phyloP scores from a whole-genome alignment of 2,329 filamentous ascomycete species.

The Clonostachys chloroleuca region DNA sequence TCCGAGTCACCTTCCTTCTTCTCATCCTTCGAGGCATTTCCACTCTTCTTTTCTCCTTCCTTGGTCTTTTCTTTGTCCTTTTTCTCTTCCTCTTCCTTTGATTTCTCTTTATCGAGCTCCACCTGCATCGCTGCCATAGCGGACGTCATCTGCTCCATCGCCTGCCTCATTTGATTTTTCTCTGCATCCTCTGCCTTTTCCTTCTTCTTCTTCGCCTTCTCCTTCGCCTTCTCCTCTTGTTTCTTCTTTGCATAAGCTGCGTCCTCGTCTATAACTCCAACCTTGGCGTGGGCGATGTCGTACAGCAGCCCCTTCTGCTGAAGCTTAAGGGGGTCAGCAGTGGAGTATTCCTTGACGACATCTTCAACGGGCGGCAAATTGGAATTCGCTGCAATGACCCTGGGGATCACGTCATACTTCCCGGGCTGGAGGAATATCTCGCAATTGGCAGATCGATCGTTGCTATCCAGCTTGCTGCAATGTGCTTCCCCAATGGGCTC shows the following conservation, averaged over 20 bases:
- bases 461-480: constrained; percentile 13
- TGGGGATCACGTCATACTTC: constrained; percentile 64
- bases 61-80: background rate
- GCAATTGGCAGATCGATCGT: constrained; percentile 64
- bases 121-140: background rate
- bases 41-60: background rate
- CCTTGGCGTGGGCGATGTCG: constrained; percentile 58
- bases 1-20: too few relatives aligned
- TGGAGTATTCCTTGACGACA: constrained; percentile 43
- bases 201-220: constrained; percentile 15
- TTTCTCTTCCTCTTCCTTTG: background rate
- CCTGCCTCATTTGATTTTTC: constrained; percentile 10
- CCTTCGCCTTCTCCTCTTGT: constrained; percentile 17
- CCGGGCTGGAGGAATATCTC: constrained; percentile 66
- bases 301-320: constrained; percentile 54
- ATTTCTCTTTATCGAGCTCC: constrained; percentile 2
- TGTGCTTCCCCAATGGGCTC: background rate
- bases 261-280: constrained; percentile 46
- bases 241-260: constrained; percentile 17
- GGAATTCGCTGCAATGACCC: constrained; percentile 52
- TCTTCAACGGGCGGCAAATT: constrained; percentile 49
- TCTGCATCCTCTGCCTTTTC: constrained; percentile 2
- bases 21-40: too few relatives aligned
- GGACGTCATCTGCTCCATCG: background rate
- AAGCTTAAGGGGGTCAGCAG: constrained; percentile 57